These are phyloP conservation scores for Ceratobasidium sp. DNA, from an alignment of 1,284 basidiomycete genomes.

Conservation along the genomic window DNA sequence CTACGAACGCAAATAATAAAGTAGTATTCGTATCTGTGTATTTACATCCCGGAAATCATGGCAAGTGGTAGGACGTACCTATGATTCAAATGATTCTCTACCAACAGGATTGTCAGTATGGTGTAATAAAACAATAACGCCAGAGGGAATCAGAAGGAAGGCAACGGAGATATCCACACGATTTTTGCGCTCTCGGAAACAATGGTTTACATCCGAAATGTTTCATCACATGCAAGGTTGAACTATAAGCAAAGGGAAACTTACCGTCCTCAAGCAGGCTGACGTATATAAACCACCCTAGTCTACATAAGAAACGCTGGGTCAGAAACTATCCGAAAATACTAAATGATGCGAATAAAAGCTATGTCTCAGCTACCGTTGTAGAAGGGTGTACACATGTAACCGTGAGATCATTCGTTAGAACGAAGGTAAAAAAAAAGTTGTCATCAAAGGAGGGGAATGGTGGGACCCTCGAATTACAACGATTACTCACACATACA, in stretches of 20 bases:
- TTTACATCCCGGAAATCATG: neutral
- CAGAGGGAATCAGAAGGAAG: slow-evolving; percentile 59
- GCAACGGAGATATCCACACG: slow-evolving; percentile 65
- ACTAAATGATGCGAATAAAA: neutral
- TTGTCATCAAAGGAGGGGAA: slow-evolving; percentile 22
- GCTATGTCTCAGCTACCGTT: slow-evolving; percentile 31
- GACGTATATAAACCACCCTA: no score
- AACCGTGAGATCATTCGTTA: slow-evolving; percentile 37
- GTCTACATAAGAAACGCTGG: neutral
- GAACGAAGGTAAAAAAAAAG: slow-evolving; percentile 37
- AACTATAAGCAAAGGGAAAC: slow-evolving; percentile 35
- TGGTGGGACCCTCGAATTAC: neutral
- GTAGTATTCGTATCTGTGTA: no score
- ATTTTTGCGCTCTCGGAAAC: slow-evolving; percentile 60
- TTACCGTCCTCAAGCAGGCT: neutral
- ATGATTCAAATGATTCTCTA: neutral
- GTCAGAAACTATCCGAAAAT: neutral
- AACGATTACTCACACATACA: no score
- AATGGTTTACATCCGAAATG: slow-evolving; percentile 61
- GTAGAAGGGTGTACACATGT: slow-evolving; percentile 37
- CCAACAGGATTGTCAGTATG: no score
- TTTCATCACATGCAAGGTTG: slow-evolving; percentile 51
- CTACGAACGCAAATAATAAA: no score
- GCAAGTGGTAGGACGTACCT: neutral
- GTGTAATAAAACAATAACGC: neutral